Evolutionary conservation across 2,329 filamentous ascomycete genomes (phyloP), one percentile per base, ranked within the genome.

Genomic region (Venturiaceae sp.): DNA sequence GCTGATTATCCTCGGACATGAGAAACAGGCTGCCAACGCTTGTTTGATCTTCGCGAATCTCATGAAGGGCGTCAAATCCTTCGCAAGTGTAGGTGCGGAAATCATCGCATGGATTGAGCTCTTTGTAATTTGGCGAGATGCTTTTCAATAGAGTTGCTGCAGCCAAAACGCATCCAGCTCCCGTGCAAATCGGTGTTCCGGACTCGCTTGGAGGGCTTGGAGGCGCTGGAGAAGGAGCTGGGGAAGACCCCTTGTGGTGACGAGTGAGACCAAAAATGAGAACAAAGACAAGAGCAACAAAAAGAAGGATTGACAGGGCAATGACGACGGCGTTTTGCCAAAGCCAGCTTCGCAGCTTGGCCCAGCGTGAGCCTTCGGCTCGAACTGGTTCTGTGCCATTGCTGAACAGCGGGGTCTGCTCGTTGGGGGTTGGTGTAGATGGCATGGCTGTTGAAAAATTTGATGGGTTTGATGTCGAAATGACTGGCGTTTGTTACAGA

Each of bases 61-160:
- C 84, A 70, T 88, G 81, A 9, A 74, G 77, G 23, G 82, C 75
- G 56, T 79, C 75, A 80, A 85, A 89, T 11, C 85, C 85, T 58
- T 83, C 84, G 64, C 86, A 88, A 23, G 84, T 83, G 58, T 84
- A 78, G 66, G 84, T 75, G 60, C 88, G 83, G 60, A 89, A 90
- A 65, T 88, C 72, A 19, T 76, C 79, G 64, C 86, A 90, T 1
- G 86, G 81, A 66, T 89, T 84, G 36, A 89, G 73, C 2, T 81
- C 70, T 61, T 81, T 75, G 68, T 87, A 84, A 53, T 83, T 74
- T 8, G 83, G 80, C 19, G 82, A 81, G 11, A 86, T 71, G 60
- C 83, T 85, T 62, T 83, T 80, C 7, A 86, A 75, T 39, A 87
- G 78, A 62, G 82, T 52, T 37, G 54, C 32, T 8, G 54, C 34